A percentile compares a stretch with the other conserved stretches of the same genome.
Conservation (phyloP, 345 rosid genomes). For the Salix udensis region DNA sequence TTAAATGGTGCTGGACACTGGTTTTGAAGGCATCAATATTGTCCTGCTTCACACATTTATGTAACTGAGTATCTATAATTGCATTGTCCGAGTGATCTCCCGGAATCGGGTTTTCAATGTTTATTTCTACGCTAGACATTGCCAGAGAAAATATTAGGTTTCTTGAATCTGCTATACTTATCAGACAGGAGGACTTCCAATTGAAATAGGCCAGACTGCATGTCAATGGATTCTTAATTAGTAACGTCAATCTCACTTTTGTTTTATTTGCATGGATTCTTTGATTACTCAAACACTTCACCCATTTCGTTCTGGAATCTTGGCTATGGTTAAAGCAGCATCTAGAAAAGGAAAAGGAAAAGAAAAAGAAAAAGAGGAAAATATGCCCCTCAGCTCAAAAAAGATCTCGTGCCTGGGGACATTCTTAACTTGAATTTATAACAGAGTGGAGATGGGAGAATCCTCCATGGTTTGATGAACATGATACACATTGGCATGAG, state of each 20-base stretch:
- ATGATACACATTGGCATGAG: too few species aligned
- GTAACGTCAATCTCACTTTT: neutral
- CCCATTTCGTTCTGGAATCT: neutral
- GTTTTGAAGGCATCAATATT: fast-evolving
- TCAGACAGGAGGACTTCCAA: too few species aligned
- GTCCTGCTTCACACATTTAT: neutral
- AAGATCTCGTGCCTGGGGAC: neutral
- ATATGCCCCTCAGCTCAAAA: neutral
- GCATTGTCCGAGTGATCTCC: neutral
- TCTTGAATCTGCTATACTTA: too few species aligned
- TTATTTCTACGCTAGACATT: neutral
- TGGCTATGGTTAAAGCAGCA: neutral
- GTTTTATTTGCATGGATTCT: neutral
- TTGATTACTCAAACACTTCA: neutral
- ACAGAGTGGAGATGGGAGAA: too few species aligned
- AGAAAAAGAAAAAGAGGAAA: neutral
- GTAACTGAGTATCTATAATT: neutral
- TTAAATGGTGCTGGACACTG: neutral
- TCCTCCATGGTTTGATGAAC: too few species aligned
- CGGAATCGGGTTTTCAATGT: neutral
- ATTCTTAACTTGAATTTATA: neutral
- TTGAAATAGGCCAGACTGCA: neutral
- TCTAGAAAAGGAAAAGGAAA: neutral
- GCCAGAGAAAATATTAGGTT: neutral
- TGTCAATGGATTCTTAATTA: neutral